Evolutionary conservation across 768 basidiomycete genomes (phyloP), one percentile per base, ranked within the genome.

Genomic region (Hygrophoropsis aurantiaca): DNA sequence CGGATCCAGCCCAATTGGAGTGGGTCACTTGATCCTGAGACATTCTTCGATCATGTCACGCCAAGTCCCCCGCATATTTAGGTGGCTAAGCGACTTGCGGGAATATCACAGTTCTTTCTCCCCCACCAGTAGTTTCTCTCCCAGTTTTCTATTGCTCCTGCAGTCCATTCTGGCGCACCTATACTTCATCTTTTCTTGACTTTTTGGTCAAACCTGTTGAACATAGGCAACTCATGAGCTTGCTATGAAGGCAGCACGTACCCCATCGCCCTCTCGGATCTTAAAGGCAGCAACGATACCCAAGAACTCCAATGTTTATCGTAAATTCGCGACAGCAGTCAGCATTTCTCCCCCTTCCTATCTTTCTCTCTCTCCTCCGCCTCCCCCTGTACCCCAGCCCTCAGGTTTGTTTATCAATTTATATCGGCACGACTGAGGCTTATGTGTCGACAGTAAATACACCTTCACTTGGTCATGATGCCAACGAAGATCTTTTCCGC

Each of bases 51-150:
- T 25, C 23, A 24, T 13, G 4, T 25, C 18, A n/a, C 33, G 38
- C 25, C 48, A 24, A 18, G 44, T 51, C 40, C 46, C 50, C 50
- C 50, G 40, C 50, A 51, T 49, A 43, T 51, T 51, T 42, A 49
- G 47, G 18, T 19, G 21, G 10, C 39, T 30, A 30, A n/a, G 36
- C n/a, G 6, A 8, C 16, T 8, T n/a, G 20, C 36, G 20, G 36
- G 16, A 9, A 7, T 38, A 38, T 16, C 20, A 38, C 16, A 16
- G 7, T 21, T 21, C 36, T 38, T n/a, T 38, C 36, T 21, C 27
- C 23, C 35, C 24, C 34, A 21, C 19, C 37, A 19, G 30, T 23
- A 25, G 11, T 32, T 32, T 21, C 23, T 19, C 19, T 34, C 44
- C 45, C n/a, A n/a, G 30, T 34, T 33, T 20, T 20, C 42, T 20